These are phyloP conservation scores for Stagonosporopsis chrysanthemi DNA, from an alignment of 2,329 filamentous ascomycete species.

Conservation along the genomic window DNA sequence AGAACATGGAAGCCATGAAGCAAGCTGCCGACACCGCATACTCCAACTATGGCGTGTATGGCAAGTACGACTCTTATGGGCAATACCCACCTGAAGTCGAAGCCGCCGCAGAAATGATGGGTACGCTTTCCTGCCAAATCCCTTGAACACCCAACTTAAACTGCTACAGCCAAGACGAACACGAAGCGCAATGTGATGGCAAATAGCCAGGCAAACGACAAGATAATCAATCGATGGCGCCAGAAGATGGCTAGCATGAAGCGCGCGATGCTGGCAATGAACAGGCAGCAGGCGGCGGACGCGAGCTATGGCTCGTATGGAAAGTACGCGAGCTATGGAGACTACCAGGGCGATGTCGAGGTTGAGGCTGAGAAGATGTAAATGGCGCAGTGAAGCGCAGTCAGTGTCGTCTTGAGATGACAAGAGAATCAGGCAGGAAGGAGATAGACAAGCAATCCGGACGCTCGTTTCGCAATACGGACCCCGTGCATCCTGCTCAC, in stretches of 20 bases:
- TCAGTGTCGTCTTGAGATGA: background rate
- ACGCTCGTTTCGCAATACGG: background rate
- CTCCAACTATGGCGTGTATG: constrained; percentile 8
- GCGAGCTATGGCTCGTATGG: constrained; percentile 15
- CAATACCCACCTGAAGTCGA: background rate
- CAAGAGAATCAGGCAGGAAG: background rate
- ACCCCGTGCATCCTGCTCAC: too few relatives aligned
- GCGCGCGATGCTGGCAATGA: background rate
- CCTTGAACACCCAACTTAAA: background rate
- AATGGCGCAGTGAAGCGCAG: background rate
- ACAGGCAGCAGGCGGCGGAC: constrained; percentile 6
- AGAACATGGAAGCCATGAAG: background rate
- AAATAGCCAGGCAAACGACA: background rate
- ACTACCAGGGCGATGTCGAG: constrained; percentile 11
- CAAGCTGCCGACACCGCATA: constrained; percentile 13
- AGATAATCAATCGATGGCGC: background rate
- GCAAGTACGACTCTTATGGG: background rate
- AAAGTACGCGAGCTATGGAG: constrained; percentile 3
- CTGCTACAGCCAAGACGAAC: background rate
- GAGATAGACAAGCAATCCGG: background rate
- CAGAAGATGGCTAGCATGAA: constrained; percentile 2
- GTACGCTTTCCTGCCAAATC: background rate
- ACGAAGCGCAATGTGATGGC: constrained; percentile 10
- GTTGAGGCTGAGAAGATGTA: constrained; percentile 12
- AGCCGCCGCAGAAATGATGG: constrained; percentile 4